Conservation (phyloP, 2,329 filamentous ascomycete genomes). For the Rugonectria rugulosa region DNA sequence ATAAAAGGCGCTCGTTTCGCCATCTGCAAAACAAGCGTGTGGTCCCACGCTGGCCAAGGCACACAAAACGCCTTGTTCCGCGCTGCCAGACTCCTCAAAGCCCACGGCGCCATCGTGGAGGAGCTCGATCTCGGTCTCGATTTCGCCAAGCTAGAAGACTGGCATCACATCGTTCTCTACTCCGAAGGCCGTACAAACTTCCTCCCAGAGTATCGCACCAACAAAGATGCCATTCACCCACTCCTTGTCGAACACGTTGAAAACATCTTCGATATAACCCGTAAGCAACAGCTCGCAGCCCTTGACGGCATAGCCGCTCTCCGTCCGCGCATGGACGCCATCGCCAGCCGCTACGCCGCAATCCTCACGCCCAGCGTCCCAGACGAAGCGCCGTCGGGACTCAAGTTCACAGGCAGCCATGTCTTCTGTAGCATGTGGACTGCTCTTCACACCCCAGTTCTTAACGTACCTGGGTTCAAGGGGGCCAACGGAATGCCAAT, state of each 20-base stretch:
- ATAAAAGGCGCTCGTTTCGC: slow-evolving; percentile 63
- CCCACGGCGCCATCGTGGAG: slow-evolving; percentile 62
- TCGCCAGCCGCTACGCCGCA: slow-evolving; percentile 61
- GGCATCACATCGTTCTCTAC: slow-evolving; percentile 60
- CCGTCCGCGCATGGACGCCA: slow-evolving; percentile 62
- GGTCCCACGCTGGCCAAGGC: slow-evolving; percentile 56
- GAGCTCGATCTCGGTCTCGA: slow-evolving; percentile 62
- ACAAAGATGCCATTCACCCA: slow-evolving; percentile 55
- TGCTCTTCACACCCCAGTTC: slow-evolving; percentile 64
- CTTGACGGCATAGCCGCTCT: slow-evolving; percentile 62
- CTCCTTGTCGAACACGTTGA: slow-evolving; percentile 61
- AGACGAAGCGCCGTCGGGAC: slow-evolving; percentile 66
- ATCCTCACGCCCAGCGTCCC: slow-evolving; percentile 66
- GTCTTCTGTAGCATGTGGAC: slow-evolving; percentile 63
- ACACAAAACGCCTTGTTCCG: slow-evolving; percentile 53
- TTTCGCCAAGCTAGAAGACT: slow-evolving; percentile 59
- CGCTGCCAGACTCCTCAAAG: slow-evolving; percentile 49
- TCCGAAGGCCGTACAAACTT: slow-evolving; percentile 64
- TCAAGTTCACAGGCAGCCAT: slow-evolving; percentile 62
- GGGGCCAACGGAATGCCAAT: slow-evolving; percentile 64
- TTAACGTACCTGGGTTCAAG: slow-evolving; percentile 70
- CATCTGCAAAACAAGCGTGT: slow-evolving; percentile 62
- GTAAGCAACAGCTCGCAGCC: slow-evolving; percentile 59
- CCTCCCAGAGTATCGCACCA: slow-evolving; percentile 59
- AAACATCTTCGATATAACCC: slow-evolving; percentile 52